phyloP scores from a whole-genome alignment of 106 monocot genomes.

The Iris macrosiphon region DNA sequence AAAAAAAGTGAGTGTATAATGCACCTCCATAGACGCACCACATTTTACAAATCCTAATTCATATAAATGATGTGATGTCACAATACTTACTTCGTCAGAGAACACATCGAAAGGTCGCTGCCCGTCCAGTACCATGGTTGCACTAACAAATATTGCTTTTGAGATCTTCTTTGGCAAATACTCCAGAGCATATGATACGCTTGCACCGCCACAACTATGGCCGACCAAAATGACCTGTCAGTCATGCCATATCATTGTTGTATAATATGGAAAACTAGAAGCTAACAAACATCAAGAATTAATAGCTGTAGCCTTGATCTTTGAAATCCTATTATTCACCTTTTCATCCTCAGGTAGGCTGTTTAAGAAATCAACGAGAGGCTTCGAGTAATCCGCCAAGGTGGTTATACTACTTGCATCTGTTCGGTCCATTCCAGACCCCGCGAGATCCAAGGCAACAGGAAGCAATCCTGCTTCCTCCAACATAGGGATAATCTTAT shows the following conservation, averaged over 20 bases:
- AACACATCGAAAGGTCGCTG: slow-evolving; percentile 83
- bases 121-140: slow-evolving; percentile 75
- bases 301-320: not conserved
- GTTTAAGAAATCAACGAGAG: slow-evolving; percentile 59
- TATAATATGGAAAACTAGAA: not conserved
- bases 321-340: slow-evolving; percentile 28
- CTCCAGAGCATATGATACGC: slow-evolving; percentile 72
- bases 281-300: not conserved
- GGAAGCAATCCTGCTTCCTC: slow-evolving; percentile 73
- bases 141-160: slow-evolving; percentile 69
- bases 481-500: slow-evolving; percentile 61
- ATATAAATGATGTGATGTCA: no score
- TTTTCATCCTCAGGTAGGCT: slow-evolving; percentile 73
- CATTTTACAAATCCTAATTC: no score
- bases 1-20: no score
- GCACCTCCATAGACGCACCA: no score
- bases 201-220: slow-evolving; percentile 89
- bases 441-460: slow-evolving; percentile 68
- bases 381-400: slow-evolving; percentile 70
- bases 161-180: slow-evolving; percentile 52
- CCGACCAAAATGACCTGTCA: slow-evolving; percentile 79
- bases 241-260: not conserved
- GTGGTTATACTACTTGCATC: slow-evolving; percentile 51
- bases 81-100: slow-evolving; percentile 45
- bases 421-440: slow-evolving; percentile 70